Evolutionary conservation across 179 eudicot genomes (phyloP).

Genomic region (Drosera spatulata): DNA sequence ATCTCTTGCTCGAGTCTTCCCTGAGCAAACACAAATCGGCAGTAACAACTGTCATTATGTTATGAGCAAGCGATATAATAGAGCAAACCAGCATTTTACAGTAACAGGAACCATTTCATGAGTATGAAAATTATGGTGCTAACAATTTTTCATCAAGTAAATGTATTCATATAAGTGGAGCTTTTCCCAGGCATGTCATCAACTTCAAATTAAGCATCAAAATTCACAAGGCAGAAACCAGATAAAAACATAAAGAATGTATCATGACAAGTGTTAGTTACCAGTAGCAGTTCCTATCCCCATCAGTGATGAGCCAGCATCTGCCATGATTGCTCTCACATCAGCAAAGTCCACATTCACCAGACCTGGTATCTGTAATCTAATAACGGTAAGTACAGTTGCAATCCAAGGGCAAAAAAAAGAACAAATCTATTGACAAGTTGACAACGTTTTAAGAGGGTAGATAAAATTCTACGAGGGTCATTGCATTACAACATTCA

Average conservation of each 20-base stretch:
- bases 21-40: slow-evolving; percentile 17
- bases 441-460: neutral
- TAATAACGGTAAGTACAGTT: neutral
- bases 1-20: slow-evolving; percentile 96
- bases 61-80: no score
- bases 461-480: no score
- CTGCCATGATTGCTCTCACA: slow-evolving; percentile 96
- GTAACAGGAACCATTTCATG: no score
- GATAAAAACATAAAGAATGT: neutral
- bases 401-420: neutral
- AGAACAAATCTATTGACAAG: neutral
- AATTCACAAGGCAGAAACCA: neutral
- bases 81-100: no score
- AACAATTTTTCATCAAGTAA: no score
- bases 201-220: no score
- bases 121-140: no score
- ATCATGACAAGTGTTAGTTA: slow-evolving; percentile 6
- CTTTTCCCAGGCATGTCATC: no score
- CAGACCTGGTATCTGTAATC: slow-evolving; percentile 79
- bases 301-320: slow-evolving; percentile 96
- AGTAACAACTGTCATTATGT: no score
- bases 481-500: no score
- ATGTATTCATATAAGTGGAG: no score
- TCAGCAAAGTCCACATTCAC: slow-evolving; percentile 99
- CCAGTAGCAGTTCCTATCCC: slow-evolving; percentile 99